A percentile compares a stretch with the other conserved stretches of the same genome.
phyloP scores from a whole-genome alignment of 352 stramenopile species.

The Pythium myriotylum region DNA sequence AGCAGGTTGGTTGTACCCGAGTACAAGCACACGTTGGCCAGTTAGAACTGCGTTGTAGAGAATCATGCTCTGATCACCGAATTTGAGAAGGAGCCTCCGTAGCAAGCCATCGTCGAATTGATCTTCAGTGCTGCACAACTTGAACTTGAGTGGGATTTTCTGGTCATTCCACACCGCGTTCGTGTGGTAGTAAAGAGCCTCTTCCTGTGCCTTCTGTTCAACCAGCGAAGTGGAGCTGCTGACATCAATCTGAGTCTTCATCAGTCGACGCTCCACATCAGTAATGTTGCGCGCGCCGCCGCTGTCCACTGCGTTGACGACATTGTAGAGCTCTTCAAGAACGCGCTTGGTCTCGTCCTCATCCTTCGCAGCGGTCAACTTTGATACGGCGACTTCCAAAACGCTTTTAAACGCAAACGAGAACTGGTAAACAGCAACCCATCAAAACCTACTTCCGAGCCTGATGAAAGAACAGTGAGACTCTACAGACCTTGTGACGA shows the following conservation, averaged over 20 bases:
- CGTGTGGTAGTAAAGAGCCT: constrained; percentile 63
- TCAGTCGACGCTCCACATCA: constrained; percentile 69
- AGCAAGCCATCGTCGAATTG: constrained; percentile 83
- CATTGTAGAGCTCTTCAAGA: constrained; percentile 61
- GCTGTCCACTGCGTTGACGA: constrained; percentile 77
- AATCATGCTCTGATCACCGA: constrained; percentile 85
- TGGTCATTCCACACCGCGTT: constrained; percentile 61
- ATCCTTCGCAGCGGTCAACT: constrained; percentile 56
- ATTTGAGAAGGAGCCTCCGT: constrained; percentile 68
- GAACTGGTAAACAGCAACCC: constrained; percentile 25
- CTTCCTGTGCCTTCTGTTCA: constrained; percentile 46
- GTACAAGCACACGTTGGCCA: constrained; percentile 71
- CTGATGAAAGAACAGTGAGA: no score
- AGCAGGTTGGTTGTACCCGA: constrained; percentile 84
- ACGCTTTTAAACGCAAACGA: constrained; percentile 79
- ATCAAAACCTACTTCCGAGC: background rate
- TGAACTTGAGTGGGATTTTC: constrained; percentile 73
- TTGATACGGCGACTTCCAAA: constrained; percentile 70
- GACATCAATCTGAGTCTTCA: constrained; percentile 72
- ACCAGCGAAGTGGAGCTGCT: constrained; percentile 33
- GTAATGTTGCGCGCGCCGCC: constrained; percentile 63
- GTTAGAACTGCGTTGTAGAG: constrained; percentile 88
- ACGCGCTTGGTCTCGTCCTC: constrained; percentile 46
- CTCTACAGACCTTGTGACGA: constrained; percentile 58
- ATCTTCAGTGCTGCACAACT: constrained; percentile 82